Evolutionary conservation across 1,139 yeast species (phyloP).

Genomic region (Saccharomyces hybrid): DNA sequence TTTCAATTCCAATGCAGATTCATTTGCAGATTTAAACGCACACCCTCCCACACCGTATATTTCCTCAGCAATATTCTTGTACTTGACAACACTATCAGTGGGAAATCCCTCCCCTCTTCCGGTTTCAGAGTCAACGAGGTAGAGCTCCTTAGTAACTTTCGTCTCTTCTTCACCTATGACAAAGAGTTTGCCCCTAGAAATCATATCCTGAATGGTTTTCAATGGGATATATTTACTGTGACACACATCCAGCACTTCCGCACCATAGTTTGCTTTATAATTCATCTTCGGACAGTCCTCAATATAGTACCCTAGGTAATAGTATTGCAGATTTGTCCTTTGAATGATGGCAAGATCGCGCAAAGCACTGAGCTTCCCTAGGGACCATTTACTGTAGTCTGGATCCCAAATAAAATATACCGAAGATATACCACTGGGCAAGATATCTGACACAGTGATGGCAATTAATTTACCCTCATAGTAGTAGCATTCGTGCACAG

Average conservation of each 20-base stretch:
- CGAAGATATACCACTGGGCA: conserved; percentile 72
- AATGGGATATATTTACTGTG: conserved; percentile 42
- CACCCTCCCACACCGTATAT: conserved; percentile 33
- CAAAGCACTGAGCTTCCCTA: conserved; percentile 74
- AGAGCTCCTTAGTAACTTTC: conserved; percentile 1
- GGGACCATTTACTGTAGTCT: conserved; percentile 55
- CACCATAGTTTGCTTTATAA: conserved; percentile 74
- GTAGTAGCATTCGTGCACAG: conserved; percentile 72
- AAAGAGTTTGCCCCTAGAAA: conserved; percentile 40
- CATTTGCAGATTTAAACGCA: conserved; percentile 10
- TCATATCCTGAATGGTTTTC: conserved; percentile 29
- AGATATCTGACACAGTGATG: conserved; percentile 65
- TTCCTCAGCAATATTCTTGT: conserved; percentile 33
- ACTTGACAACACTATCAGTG: background rate
- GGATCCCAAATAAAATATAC: conserved; percentile 91
- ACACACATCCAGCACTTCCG: conserved; percentile 53
- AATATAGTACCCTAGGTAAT: conserved; percentile 71
- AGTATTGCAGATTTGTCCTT: conserved; percentile 38
- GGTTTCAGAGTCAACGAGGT: conserved; percentile 1
- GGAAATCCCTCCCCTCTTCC: background rate
- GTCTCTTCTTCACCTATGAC: conserved; percentile 22
- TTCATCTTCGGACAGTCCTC: conserved; percentile 76
- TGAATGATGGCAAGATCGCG: conserved; percentile 52
- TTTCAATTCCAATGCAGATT: conserved; percentile 22
- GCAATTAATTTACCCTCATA: conserved; percentile 59